phyloP scores from a whole-genome alignment of 768 basidiomycete genomes.

The Termitomyces heimii region DNA sequence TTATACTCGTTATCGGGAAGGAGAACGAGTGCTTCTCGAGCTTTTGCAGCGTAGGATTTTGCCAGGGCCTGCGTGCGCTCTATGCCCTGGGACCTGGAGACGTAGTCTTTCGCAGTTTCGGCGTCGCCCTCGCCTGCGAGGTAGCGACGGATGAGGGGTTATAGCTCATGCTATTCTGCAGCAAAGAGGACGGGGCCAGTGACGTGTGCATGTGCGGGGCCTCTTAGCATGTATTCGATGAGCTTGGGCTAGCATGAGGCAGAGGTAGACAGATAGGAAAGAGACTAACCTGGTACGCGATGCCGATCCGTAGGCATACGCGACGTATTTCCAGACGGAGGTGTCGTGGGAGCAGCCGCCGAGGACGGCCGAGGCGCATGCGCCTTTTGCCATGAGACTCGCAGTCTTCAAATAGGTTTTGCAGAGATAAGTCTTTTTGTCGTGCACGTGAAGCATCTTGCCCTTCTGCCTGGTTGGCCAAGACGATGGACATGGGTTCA shows the following conservation, averaged over 20 bases:
- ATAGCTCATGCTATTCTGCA: constrained; percentile 76
- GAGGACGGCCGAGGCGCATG: constrained; percentile 77
- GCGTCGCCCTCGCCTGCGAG: constrained; percentile 77
- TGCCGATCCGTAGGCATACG: constrained; percentile 92
- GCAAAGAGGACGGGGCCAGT: constrained; percentile 86
- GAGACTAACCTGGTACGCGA: constrained; percentile 44
- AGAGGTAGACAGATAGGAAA: background rate
- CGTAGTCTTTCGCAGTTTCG: constrained; percentile 55
- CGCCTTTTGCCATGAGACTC: too few relatives aligned
- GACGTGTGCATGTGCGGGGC: constrained; percentile 34
- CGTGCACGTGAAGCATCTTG: constrained; percentile 77
- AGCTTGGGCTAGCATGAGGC: constrained; percentile 45
- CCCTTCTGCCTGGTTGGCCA: constrained; percentile 97
- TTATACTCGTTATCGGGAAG: too few relatives aligned
- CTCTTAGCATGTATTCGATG: constrained; percentile 66
- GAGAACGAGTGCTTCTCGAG: too few relatives aligned
- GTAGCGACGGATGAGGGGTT: constrained; percentile 71
- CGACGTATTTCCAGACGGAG: constrained; percentile 83
- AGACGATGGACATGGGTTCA: constrained; percentile 86
- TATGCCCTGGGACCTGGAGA: constrained; percentile 67
- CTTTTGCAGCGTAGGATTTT: too few relatives aligned
- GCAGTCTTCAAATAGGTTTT: constrained; percentile 74
- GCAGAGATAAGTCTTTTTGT: constrained; percentile 59
- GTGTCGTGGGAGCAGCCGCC: constrained; percentile 68
- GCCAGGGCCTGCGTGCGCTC: constrained; percentile 79